Percentiles rank a stretch among this genome's conserved stretches.
phyloP scores from a whole-genome alignment of 2,329 filamentous ascomycete species.

The Botrytis deweyae region DNA sequence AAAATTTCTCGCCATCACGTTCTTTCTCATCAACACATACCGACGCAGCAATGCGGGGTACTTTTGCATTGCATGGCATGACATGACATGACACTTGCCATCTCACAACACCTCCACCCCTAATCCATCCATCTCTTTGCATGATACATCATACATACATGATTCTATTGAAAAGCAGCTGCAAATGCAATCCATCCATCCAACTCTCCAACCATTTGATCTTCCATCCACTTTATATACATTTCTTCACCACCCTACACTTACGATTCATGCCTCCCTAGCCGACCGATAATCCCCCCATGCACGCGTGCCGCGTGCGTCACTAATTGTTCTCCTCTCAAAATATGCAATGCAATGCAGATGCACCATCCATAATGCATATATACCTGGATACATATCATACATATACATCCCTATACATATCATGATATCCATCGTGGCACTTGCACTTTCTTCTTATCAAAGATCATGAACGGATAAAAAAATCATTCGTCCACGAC shows the following conservation, averaged over 20 bases:
- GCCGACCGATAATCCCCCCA: not conserved
- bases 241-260: not conserved
- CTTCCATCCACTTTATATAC: not conserved
- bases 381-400: not conserved
- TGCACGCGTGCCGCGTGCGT: not conserved
- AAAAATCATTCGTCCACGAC: not conserved
- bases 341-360: not conserved
- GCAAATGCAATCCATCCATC: slow-evolving; percentile 1
- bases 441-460: slow-evolving; percentile 3
- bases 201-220: not conserved
- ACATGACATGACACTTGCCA: not conserved
- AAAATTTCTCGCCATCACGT: slow-evolving; percentile 3
- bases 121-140: not conserved
- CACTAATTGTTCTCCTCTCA: not conserved
- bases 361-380: not conserved
- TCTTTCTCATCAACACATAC: not conserved
- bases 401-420: not conserved
- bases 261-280: not conserved
- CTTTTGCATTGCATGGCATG: not conserved
- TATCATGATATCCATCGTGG: not conserved
- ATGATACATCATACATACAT: slow-evolving; percentile 1
- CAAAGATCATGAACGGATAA: not conserved
- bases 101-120: not conserved
- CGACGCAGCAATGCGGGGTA: slow-evolving; percentile 11
- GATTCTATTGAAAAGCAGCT: slow-evolving; percentile 3